Evolutionary conservation across 1,284 basidiomycete species (phyloP).

Genomic region (Melanopsichium pennsylvanicum): DNA sequence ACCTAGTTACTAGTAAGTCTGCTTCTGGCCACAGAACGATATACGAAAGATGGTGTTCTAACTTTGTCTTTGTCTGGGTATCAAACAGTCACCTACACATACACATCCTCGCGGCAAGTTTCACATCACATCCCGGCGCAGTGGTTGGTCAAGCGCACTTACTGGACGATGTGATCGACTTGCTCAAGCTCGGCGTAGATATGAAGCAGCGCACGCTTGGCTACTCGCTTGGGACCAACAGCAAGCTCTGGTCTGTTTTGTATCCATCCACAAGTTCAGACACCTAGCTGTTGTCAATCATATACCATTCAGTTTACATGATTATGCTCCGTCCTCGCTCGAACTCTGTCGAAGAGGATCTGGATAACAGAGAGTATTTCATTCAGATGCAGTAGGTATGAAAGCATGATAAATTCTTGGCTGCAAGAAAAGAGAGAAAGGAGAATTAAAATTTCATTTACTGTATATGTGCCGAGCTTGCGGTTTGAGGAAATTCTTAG

Average conservation of each 20-base stretch:
- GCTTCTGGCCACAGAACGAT: background rate
- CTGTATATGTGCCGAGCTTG: background rate
- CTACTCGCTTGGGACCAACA: slow-evolving; percentile 72
- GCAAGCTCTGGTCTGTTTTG: slow-evolving; percentile 43
- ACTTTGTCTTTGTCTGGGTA: too few relatives aligned
- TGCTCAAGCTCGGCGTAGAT: slow-evolving; percentile 72
- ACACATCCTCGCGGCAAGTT: slow-evolving; percentile 77
- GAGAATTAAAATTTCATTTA: background rate
- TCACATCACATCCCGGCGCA: slow-evolving; percentile 54
- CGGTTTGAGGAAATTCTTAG: background rate
- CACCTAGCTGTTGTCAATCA: too few relatives aligned
- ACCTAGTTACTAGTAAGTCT: slow-evolving; percentile 85
- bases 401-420: too few relatives aligned
- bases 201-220: slow-evolving; percentile 79
- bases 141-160: slow-evolving; percentile 90
- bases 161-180: slow-evolving; percentile 83
- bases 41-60: too few relatives aligned
- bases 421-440: background rate
- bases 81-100: slow-evolving; percentile 85
- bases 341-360: too few relatives aligned
- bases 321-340: too few relatives aligned
- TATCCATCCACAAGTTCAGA: slow-evolving; percentile 2
- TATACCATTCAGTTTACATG: too few relatives aligned
- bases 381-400: too few relatives aligned
- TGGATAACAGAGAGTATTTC: too few relatives aligned